Percentiles rank a stretch among this genome's conserved stretches.
These are phyloP conservation scores for Rhynchospora breviuscula DNA, from an alignment of 176 grass and related monocot species.

Conservation along the genomic window DNA sequence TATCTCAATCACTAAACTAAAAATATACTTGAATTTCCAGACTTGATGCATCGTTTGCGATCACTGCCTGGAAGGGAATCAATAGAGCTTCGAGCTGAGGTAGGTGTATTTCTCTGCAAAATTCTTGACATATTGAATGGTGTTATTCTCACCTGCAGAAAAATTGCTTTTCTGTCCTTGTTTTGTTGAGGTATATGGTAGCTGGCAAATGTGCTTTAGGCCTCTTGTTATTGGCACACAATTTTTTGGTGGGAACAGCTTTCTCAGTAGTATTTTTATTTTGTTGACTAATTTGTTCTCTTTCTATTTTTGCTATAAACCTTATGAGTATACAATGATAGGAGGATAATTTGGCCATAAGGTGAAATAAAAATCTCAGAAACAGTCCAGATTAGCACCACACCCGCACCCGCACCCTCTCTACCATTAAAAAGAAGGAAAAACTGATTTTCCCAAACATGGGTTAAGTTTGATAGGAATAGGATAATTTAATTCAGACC, in stretches of 20 bases:
- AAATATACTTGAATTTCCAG: slow-evolving; percentile 19
- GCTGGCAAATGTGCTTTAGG: not conserved
- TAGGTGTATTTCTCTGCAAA: slow-evolving; percentile 13
- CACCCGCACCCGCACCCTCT: no score
- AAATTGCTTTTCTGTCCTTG: not conserved
- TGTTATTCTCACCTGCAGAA: not conserved
- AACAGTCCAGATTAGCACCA: not conserved
- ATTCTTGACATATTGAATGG: not conserved
- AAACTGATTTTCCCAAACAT: not conserved
- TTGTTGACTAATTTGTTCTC: not conserved
- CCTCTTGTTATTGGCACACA: not conserved
- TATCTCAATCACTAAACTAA: not conserved
- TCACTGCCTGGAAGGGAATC: slow-evolving; percentile 75
- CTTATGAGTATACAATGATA: not conserved
- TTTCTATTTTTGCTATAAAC: not conserved
- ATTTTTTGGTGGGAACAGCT: not conserved
- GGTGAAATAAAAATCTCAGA: not conserved
- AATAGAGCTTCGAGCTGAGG: slow-evolving; percentile 84
- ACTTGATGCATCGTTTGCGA: slow-evolving; percentile 74
- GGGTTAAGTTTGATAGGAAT: not conserved
- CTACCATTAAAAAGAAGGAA: not conserved
- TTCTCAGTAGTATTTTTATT: not conserved
- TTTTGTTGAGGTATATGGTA: not conserved
- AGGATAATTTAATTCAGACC: not conserved
- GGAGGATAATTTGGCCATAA: not conserved